Base-by-base conservation (phyloP, 78 protist species). In the Polysphondylium violaceum region DNA sequence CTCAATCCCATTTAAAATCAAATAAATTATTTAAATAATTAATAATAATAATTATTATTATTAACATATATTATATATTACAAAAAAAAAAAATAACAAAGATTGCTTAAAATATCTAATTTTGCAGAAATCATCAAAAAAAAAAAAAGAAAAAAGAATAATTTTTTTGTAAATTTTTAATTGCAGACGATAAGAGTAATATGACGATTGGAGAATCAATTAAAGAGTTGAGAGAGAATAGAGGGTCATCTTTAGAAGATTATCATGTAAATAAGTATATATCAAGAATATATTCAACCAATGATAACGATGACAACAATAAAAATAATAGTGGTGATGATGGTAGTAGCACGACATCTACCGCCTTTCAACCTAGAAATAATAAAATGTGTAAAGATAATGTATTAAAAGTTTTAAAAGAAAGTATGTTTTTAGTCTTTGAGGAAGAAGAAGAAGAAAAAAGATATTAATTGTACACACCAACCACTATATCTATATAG, bases 1-100 rank as follows among this genome's bases (percentile, higher is more conserved):
- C 90, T 35, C 90, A 83, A 69, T 33, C 58, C 43, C 90, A 83
- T 83, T 59, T 83, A 56, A 83, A 83, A 59, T 67, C 77, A 51
- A 72, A 72, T 72, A 38, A 8, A 38, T 17, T 16, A 36, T 38
- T 19, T 38, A 64, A 64, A 61, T 33, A 36, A 64, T 21, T 31
- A 64, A 64, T 64, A 29, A 29, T 14, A 64, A 64, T 64, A 65
- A 65, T 65, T 38, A 65, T 65, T 38, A 77, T 64, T n/a, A n/a
- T n/a, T n/a, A n/a, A n/a, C n/a, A n/a, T n/a, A n/a, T n/a, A n/a
- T n/a, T n/a, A n/a, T n/a, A n/a, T n/a, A n/a, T n/a, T n/a, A n/a
- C n/a, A n/a, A n/a, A n/a, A n/a, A n/a, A n/a, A n/a, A n/a, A n/a
- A n/a, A n/a, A n/a, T n/a, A n/a, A n/a, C n/a, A n/a, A n/a, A n/a